These are phyloP conservation scores for Xerocomus brunneocitrinus DNA, from an alignment of 768 basidiomycete genomes.

Conservation along the genomic window DNA sequence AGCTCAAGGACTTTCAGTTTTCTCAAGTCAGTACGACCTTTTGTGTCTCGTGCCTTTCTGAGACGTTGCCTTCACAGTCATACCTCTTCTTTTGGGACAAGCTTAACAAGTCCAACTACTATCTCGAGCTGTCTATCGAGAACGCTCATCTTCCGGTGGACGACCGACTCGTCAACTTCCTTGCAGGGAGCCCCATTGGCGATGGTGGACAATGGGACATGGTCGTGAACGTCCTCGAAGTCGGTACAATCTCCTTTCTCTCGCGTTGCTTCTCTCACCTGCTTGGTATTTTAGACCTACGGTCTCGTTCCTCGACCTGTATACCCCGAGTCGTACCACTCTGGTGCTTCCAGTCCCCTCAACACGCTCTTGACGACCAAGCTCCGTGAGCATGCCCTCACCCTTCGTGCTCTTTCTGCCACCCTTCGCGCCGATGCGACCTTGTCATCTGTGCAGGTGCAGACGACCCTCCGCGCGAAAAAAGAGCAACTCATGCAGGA, in stretches of 20 bases:
- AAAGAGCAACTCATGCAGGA: constrained; percentile 85
- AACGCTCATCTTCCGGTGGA: constrained; percentile 76
- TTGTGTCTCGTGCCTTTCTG: background rate
- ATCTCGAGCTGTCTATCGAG: constrained; percentile 83
- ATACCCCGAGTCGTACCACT: constrained; percentile 84
- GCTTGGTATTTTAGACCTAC: constrained; percentile 47
- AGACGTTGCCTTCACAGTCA: constrained; percentile 39
- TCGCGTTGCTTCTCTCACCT: constrained; percentile 27
- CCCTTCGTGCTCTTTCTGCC: constrained; percentile 61
- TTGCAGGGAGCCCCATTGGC: constrained; percentile 72
- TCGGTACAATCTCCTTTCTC: constrained; percentile 18
- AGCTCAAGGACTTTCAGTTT: constrained; percentile 84
- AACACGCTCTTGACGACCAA: constrained; percentile 83
- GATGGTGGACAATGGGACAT: constrained; percentile 98
- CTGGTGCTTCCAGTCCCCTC: constrained; percentile 65
- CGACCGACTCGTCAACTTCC: constrained; percentile 74
- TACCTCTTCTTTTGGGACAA: constrained; percentile 98
- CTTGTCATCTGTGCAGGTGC: constrained; percentile 44
- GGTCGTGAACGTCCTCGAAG: constrained; percentile 65
- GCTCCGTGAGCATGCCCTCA: constrained; percentile 85
- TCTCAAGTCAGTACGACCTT: constrained; percentile 56
- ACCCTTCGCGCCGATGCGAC: constrained; percentile 45
- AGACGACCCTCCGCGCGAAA: constrained; percentile 62
- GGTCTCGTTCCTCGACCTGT: constrained; percentile 81
- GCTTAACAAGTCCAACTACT: constrained; percentile 87